Evolutionary conservation across 2,329 filamentous ascomycete genomes (phyloP).

Genomic region (Penicillium paneum): DNA sequence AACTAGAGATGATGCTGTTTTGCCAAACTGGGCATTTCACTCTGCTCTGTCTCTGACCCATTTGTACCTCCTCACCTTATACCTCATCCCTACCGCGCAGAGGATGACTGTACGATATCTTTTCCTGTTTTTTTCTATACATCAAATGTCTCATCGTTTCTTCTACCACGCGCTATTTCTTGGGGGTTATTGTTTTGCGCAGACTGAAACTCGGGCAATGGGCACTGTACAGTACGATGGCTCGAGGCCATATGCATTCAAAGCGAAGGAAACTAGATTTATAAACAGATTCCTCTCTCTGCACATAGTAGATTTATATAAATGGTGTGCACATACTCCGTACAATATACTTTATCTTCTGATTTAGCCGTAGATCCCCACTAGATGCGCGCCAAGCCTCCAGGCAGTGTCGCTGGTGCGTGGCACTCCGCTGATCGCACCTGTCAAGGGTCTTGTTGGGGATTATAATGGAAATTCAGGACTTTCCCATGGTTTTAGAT

Average conservation of each 20-base stretch:
- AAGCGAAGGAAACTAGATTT: constrained; percentile 14
- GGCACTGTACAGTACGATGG: constrained; percentile 24
- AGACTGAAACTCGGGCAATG: constrained; percentile 14
- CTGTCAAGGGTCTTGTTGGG: neutral
- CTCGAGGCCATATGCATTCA: constrained; percentile 15
- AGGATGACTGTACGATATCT: constrained; percentile 26
- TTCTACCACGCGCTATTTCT: constrained; percentile 10
- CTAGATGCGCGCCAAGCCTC: constrained; percentile 15
- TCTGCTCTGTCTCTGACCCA: constrained; percentile 7
- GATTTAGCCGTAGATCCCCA: constrained; percentile 1
- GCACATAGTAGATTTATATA: neutral
- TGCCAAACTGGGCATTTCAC: constrained; percentile 8
- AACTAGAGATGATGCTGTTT: constrained; percentile 35
- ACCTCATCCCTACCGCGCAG: constrained; percentile 14
- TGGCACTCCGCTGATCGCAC: constrained; percentile 16
- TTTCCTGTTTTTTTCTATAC: constrained; percentile 7
- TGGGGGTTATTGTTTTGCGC: constrained; percentile 9
- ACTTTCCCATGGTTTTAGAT: constrained; percentile 2
- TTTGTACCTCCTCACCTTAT: constrained; percentile 16
- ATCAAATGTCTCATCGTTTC: constrained; percentile 11
- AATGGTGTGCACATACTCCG: neutral
- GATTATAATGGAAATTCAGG: neutral
- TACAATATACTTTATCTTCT: neutral
- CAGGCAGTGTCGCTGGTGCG: constrained; percentile 21
- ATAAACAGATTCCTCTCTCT: neutral